Conservation (phyloP, 2,329 filamentous ascomycete genomes). For the Colletotrichum lentis region DNA sequence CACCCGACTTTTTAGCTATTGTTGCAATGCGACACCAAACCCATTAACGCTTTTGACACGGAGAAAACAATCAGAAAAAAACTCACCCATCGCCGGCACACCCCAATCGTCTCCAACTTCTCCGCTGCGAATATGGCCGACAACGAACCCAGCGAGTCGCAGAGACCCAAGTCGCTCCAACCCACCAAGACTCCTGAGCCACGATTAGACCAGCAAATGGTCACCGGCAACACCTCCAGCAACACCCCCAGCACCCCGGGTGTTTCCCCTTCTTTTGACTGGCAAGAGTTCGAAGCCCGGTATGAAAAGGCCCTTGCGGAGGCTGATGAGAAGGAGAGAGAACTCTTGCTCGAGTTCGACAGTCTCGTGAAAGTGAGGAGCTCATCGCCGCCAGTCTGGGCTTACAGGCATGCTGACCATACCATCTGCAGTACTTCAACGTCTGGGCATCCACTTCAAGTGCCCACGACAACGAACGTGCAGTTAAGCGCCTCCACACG, state of each 20-base stretch:
- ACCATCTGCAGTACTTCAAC: constrained; percentile 71
- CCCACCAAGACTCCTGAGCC: constrained; percentile 51
- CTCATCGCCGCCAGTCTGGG: background rate
- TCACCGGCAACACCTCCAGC: constrained; percentile 44
- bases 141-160: constrained; percentile 9
- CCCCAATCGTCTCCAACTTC: background rate
- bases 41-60: no score
- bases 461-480: constrained; percentile 77
- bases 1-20: background rate
- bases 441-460: constrained; percentile 80
- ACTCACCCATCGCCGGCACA: background rate
- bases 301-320: constrained; percentile 73
- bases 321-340: constrained; percentile 69
- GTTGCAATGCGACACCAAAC: background rate
- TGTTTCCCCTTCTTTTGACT: constrained; percentile 70
- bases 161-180: constrained; percentile 35
- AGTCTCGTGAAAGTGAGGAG: constrained; percentile 67
- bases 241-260: constrained; percentile 60
- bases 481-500: constrained; percentile 81
- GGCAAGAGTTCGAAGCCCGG: constrained; percentile 76
- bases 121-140: constrained; percentile 21
- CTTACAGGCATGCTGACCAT: constrained; percentile 12
- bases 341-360: constrained; percentile 72
- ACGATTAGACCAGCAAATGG: constrained; percentile 46
- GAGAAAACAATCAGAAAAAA: background rate